phyloP scores from a whole-genome alignment of 2,329 filamentous ascomycete species.

The Penicillium concentricum region DNA sequence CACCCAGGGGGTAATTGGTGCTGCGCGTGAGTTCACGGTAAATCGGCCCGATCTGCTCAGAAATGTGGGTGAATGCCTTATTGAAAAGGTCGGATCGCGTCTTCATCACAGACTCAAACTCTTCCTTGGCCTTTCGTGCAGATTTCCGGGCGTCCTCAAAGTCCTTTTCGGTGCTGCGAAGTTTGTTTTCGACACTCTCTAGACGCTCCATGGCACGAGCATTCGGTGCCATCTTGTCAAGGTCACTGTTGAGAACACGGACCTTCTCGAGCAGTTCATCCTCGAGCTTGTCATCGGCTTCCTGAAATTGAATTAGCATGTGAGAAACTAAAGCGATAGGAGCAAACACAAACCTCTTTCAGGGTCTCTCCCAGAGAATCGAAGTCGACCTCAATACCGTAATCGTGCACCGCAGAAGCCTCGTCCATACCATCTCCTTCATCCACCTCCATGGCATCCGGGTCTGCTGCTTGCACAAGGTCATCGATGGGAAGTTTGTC shows the following conservation, averaged over 20 bases:
- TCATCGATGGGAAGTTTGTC: slow-evolving; percentile 88
- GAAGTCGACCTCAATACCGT: slow-evolving; percentile 90
- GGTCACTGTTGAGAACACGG: slow-evolving; percentile 67
- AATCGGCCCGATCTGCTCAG: slow-evolving; percentile 87
- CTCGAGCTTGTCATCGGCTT: slow-evolving; percentile 69
- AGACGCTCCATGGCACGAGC: slow-evolving; percentile 93
- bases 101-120: slow-evolving; percentile 78
- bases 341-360: slow-evolving; percentile 63
- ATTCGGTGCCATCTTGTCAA: slow-evolving; percentile 95
- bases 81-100: slow-evolving; percentile 89
- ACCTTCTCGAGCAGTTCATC: slow-evolving; percentile 77
- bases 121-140: slow-evolving; percentile 73
- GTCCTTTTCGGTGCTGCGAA: slow-evolving; percentile 81
- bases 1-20: slow-evolving; percentile 88
- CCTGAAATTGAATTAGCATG: slow-evolving; percentile 45
- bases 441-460: slow-evolving; percentile 91
- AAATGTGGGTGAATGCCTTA: slow-evolving; percentile 91
- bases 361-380: slow-evolving; percentile 77
- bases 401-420: slow-evolving; percentile 72
- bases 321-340: too few species aligned
- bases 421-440: slow-evolving; percentile 55
- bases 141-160: slow-evolving; percentile 79
- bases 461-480: slow-evolving; percentile 67
- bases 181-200: slow-evolving; percentile 77
- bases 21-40: slow-evolving; percentile 95